Percentiles rank a stretch among this genome's conserved stretches.
Conservation (phyloP, 345 rosid genomes). For the Salix koriyanagi region DNA sequence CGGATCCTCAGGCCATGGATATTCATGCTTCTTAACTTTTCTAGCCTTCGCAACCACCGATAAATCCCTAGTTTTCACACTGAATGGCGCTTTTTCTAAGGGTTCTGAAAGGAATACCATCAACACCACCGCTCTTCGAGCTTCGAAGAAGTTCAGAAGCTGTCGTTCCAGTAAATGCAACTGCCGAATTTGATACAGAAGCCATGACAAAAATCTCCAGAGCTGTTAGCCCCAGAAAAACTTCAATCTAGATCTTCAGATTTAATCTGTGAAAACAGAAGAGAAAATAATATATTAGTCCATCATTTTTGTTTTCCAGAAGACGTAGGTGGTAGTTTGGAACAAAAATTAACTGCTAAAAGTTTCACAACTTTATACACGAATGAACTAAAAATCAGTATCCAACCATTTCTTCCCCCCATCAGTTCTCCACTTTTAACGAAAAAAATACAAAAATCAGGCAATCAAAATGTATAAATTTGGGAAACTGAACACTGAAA, state of each 20-base stretch:
- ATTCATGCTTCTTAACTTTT: conserved; percentile 83
- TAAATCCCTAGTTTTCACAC: conserved; percentile 26
- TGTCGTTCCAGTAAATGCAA: conserved; percentile 43
- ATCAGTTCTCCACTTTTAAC: not conserved
- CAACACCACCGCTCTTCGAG: conserved; percentile 42
- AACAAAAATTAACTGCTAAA: not conserved
- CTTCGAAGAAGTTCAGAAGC: conserved; percentile 82
- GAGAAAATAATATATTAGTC: not conserved
- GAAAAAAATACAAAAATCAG: not conserved
- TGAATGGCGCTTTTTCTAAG: conserved; percentile 47
- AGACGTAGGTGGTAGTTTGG: not conserved
- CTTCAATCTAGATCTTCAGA: conserved; percentile 17
- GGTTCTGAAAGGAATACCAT: conserved; percentile 53
- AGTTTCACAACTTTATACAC: not conserved
- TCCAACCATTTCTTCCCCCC: not conserved
- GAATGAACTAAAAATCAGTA: not conserved
- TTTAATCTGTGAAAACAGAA: not conserved
- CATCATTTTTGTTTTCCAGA: not conserved
- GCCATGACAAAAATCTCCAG: conserved; percentile 44
- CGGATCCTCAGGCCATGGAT: conserved; percentile 90
- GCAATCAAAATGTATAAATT: no score
- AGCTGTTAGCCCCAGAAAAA: conserved; percentile 16
- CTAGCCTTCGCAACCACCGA: conserved; percentile 52
- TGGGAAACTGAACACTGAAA: no score
- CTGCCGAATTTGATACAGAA: conserved; percentile 46